Percentiles rank a stretch among this genome's conserved stretches.
phyloP scores from a whole-genome alignment of 2,329 filamentous ascomycete species.

The Xylariaceae sp. region DNA sequence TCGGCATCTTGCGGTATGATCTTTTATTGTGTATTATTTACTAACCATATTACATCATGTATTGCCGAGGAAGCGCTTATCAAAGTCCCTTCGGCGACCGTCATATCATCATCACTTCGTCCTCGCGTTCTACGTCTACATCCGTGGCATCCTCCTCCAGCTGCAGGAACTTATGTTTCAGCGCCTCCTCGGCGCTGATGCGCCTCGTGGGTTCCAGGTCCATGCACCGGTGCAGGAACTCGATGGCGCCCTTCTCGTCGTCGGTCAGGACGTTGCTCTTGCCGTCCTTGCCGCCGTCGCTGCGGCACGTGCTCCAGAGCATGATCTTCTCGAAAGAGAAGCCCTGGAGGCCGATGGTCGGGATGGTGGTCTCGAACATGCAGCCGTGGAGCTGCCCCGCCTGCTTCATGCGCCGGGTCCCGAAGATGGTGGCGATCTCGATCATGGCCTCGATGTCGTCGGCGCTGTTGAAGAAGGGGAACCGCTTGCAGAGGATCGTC shows the following conservation, averaged over 20 bases:
- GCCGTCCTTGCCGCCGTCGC: conserved; percentile 58
- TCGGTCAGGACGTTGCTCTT: conserved; percentile 56
- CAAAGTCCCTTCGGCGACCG: too few relatives aligned
- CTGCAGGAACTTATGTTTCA: conserved; percentile 71
- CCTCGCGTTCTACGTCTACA: conserved; percentile 28
- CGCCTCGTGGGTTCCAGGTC: conserved; percentile 75
- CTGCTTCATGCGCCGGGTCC: conserved; percentile 78
- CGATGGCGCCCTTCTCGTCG: conserved; percentile 73
- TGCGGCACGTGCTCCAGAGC: conserved; percentile 87
- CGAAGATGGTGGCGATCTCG: conserved; percentile 95
- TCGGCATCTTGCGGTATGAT: too few relatives aligned
- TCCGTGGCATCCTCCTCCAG: conserved; percentile 39
- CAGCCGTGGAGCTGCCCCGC: conserved; percentile 85
- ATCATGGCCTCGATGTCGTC: conserved; percentile 98
- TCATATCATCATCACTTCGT: conserved; percentile 46
- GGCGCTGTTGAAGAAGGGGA: conserved; percentile 98
- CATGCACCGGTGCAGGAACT: conserved; percentile 72
- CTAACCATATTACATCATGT: too few relatives aligned
- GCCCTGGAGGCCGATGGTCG: conserved; percentile 82
- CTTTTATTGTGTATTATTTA: too few relatives aligned
- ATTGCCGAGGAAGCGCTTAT: too few relatives aligned
- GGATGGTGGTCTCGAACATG: conserved; percentile 89
- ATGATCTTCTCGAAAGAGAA: conserved; percentile 93
- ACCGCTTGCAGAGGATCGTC: conserved; percentile 89
- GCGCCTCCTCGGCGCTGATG: conserved; percentile 74